Evolutionary conservation across 371 early-diverging fungal species (phyloP).

Genomic region (Zancudomyces culisetae): DNA sequence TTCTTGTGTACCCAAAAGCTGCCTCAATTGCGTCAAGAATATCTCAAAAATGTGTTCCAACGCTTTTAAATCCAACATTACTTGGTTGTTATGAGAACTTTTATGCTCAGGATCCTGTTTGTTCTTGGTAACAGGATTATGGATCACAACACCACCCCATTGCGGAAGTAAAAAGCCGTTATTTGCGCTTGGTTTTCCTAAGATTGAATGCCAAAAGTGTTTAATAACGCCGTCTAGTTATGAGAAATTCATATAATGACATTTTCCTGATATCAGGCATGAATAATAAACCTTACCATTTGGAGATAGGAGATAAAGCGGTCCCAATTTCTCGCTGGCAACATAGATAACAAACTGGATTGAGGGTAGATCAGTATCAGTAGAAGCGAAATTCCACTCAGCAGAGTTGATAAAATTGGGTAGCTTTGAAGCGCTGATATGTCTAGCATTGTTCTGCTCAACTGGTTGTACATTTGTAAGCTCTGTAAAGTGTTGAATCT

Average conservation of each 20-base stretch:
- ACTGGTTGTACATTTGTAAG: constrained; percentile 10
- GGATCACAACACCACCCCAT: constrained; percentile 79
- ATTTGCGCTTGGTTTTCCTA: constrained; percentile 6
- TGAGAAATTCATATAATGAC: no score
- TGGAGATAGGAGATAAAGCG: constrained; percentile 35
- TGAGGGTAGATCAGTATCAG: constrained; percentile 54
- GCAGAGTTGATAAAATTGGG: constrained; percentile 22
- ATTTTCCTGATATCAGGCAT: constrained; percentile 13
- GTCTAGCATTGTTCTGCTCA: not conserved
- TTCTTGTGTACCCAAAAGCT: constrained; percentile 52
- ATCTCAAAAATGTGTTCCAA: constrained; percentile 51
- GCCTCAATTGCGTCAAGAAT: constrained; percentile 60
- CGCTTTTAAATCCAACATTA: constrained; percentile 19
- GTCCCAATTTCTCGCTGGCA: constrained; percentile 41
- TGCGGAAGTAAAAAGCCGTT: constrained; percentile 78
- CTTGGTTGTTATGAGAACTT: no score
- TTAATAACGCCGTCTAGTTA: not conserved
- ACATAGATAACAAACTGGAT: constrained; percentile 75
- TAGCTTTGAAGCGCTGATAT: constrained; percentile 8
- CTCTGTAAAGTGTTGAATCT: constrained; percentile 14
- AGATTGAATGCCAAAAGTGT: not conserved
- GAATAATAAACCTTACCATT: constrained; percentile 30
- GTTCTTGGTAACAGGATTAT: constrained; percentile 26
- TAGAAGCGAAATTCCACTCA: constrained; percentile 44
- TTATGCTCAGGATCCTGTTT: no score